Evolutionary conservation across 140 eudicot genomes (phyloP), one percentile per base, ranked within the genome.

Genomic region (Flaveria floridana): DNA sequence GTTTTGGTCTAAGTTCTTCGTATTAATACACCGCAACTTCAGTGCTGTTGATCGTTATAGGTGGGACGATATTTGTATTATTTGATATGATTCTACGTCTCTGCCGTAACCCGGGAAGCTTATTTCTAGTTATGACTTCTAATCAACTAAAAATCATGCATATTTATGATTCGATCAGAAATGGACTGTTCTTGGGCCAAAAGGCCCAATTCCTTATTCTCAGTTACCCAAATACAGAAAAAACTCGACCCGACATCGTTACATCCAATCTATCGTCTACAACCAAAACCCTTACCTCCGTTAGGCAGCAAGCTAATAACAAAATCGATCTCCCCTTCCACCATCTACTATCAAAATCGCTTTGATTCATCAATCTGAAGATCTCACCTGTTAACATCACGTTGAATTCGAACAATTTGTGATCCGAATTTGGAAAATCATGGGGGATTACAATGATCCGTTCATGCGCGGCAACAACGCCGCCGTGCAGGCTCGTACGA

Each of bases 381-480:
- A 67, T 23, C 12, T 15, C 26, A 6, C 13, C 39, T 63, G 25
- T 18, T 75, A 23, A 67, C 14, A 13, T 69, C 74, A 56, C 50
- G 63, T 4, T 57, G 68, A 26, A 77, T 57, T 70, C 42, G 18
- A 18, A 25, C 47, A 18, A 19, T 26, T 51, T 20, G 41, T 41
- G 70, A 77, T 37, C 34, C 59, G 65, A 55, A 55, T 30, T 65
- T 42, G 28, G 55, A 46, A 68, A 73, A 73, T 30, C 68, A 92
- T 92, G 96, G 97, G 90, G 70, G 97, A 89, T 81, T 84, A 72
- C 76, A 86, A 83, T 75, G 92, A 89, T 70, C 85, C 97, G 44
- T 82, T 87, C 80, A 48, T 82, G 81, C 97, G 97, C 71, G 88
- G 86, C 84, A 88, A 86, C 73, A 86, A 78, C 80, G 85, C 94